phyloP scores from a whole-genome alignment of 2,329 filamentous ascomycete species.

The Exophiala bonariae region DNA sequence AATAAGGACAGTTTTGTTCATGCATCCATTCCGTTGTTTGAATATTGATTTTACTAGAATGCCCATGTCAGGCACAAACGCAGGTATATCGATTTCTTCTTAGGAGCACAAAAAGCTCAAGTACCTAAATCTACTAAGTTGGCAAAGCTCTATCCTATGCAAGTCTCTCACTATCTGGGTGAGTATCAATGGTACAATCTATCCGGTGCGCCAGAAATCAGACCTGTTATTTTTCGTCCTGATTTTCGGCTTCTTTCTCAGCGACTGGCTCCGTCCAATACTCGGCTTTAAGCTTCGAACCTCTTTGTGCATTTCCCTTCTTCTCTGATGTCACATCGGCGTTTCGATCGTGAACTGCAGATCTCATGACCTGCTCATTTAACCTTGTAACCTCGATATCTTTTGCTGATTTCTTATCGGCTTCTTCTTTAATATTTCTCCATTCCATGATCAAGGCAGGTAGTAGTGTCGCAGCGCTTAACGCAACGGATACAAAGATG shows the following conservation, averaged over 20 bases:
- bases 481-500: background rate
- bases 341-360: background rate
- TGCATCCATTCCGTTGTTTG: no score
- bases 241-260: background rate
- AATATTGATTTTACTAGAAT: no score
- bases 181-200: no score
- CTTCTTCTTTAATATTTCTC: slow-evolving; percentile 1
- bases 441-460: background rate
- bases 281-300: background rate
- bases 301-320: background rate
- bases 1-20: no score
- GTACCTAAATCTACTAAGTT: no score
- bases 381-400: background rate
- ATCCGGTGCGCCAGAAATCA: no score
- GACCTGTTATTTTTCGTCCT: no score
- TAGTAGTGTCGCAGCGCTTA: background rate
- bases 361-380: background rate
- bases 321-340: background rate
- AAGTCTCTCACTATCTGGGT: no score
- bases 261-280: background rate
- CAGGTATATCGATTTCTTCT: no score
- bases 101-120: no score
- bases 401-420: background rate
- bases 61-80: no score
- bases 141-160: no score